Evolutionary conservation across 2,329 filamentous ascomycete species (phyloP).

Genomic region (Rhinocladiella mackenziei): DNA sequence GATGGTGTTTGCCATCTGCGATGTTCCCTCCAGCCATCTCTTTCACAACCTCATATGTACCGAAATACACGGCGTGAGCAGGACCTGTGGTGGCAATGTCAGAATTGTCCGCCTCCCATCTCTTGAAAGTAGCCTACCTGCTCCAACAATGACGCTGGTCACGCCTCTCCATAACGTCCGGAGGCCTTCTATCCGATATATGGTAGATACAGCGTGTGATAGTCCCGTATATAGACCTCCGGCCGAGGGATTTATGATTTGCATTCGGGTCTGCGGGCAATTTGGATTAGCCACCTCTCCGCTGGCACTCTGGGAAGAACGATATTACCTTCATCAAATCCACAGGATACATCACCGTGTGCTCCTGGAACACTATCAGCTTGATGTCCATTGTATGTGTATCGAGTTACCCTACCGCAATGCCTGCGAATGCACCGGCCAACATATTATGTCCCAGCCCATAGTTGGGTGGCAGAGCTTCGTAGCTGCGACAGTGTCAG

Average conservation of each 20-base stretch:
- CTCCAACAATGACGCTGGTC: slow-evolving; percentile 92
- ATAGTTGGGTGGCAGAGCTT: slow-evolving; percentile 90
- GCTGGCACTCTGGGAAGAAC: slow-evolving; percentile 19
- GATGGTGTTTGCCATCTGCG: slow-evolving; percentile 76
- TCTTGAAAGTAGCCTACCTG: slow-evolving; percentile 58
- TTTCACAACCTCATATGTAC: slow-evolving; percentile 96
- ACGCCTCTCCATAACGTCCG: slow-evolving; percentile 93
- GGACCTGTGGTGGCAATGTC: slow-evolving; percentile 60
- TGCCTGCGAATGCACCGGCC: slow-evolving; percentile 93
- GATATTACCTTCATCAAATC: slow-evolving; percentile 84
- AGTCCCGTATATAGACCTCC: slow-evolving; percentile 83
- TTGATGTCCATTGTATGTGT: neutral
- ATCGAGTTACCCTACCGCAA: slow-evolving; percentile 61
- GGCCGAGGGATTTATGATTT: slow-evolving; percentile 80
- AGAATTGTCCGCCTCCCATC: slow-evolving; percentile 18
- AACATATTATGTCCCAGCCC: slow-evolving; percentile 91
- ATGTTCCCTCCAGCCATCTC: slow-evolving; percentile 91
- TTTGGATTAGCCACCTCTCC: slow-evolving; percentile 9
- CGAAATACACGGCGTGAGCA: slow-evolving; percentile 96
- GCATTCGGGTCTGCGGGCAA: slow-evolving; percentile 82
- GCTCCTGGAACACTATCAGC: slow-evolving; percentile 60
- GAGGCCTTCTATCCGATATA: slow-evolving; percentile 83
- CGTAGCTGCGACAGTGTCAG: slow-evolving; percentile 59
- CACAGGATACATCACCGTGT: slow-evolving; percentile 98
- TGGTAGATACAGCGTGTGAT: slow-evolving; percentile 86